A percentile compares a stretch with the other conserved stretches of the same genome.
Conservation (phyloP, 192 early-diverging fungal genomes). For the Chytriomyces sp. region DNA sequence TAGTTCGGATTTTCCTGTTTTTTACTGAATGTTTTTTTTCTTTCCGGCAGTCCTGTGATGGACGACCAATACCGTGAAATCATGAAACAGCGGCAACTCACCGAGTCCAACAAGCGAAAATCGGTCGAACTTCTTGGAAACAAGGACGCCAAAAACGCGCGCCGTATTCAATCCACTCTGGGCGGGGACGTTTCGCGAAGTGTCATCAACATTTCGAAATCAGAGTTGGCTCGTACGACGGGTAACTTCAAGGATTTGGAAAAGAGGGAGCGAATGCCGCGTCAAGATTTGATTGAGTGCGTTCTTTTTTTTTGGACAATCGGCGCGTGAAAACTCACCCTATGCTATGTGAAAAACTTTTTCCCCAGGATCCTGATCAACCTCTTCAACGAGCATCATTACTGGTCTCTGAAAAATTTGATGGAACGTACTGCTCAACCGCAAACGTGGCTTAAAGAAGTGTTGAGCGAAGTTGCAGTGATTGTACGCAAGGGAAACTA, state of each 20-base stretch:
- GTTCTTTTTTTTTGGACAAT: background rate
- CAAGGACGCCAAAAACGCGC: background rate
- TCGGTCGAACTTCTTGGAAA: background rate
- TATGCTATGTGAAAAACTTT: background rate
- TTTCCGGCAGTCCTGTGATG: background rate
- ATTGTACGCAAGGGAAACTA: constrained; percentile 86
- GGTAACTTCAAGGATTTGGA: constrained; percentile 38
- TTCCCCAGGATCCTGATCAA: constrained; percentile 66
- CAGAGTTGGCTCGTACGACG: background rate
- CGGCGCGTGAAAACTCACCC: background rate
- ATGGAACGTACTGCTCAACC: constrained; percentile 84
- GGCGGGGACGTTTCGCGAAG: constrained; percentile 4
- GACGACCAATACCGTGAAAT: background rate
- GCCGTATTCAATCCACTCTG: constrained; percentile 4
- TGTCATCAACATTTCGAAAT: constrained; percentile 4
- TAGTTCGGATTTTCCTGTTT: too few relatives aligned
- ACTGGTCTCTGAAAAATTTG: constrained; percentile 86
- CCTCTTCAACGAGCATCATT: constrained; percentile 77
- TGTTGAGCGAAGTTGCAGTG: constrained; percentile 76
- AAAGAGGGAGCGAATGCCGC: constrained; percentile 83
- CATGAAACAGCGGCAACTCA: constrained; percentile 6
- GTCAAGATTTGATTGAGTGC: constrained; percentile 78
- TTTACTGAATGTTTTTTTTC: too few relatives aligned
- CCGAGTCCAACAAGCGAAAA: constrained; percentile 11
- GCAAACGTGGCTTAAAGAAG: constrained; percentile 78